Conservation (phyloP, 805 yeast species). For the Vanderwaltozyma tropicalis region DNA sequence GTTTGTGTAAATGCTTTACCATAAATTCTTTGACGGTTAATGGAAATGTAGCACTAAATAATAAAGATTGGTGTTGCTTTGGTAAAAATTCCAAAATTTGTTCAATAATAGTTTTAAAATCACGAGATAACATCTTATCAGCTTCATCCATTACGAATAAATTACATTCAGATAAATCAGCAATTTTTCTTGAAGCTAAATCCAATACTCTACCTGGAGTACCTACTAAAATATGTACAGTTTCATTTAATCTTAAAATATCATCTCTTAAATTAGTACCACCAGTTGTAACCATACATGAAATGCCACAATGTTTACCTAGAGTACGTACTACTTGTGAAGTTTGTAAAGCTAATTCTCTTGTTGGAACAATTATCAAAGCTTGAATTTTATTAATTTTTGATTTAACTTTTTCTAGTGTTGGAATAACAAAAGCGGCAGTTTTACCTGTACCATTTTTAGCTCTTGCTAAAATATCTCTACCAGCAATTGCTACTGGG, state of each 20-base stretch:
- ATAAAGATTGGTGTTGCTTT: slow-evolving; percentile 64
- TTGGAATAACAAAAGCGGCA: slow-evolving; percentile 92
- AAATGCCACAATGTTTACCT: slow-evolving; percentile 84
- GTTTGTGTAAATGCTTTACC: slow-evolving; percentile 81
- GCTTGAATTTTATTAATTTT: slow-evolving; percentile 80
- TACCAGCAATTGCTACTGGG: slow-evolving; percentile 89
- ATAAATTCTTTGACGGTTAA: slow-evolving; percentile 84
- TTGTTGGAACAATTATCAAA: slow-evolving; percentile 87
- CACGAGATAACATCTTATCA: slow-evolving; percentile 88
- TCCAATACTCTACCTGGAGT: slow-evolving; percentile 97
- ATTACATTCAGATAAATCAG: slow-evolving; percentile 78
- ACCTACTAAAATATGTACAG: slow-evolving; percentile 91
- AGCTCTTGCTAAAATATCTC: slow-evolving; percentile 94
- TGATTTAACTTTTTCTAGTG: slow-evolving; percentile 81
- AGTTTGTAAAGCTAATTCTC: slow-evolving; percentile 95
- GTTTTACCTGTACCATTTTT: slow-evolving; percentile 98
- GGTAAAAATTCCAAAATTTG: slow-evolving; percentile 81
- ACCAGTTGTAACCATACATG: slow-evolving; percentile 97
- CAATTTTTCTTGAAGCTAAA: slow-evolving; percentile 77
- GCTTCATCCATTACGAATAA: slow-evolving; percentile 98
- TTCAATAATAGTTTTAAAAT: slow-evolving; percentile 78
- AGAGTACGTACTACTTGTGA: slow-evolving; percentile 94
- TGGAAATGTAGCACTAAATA: slow-evolving; percentile 95
- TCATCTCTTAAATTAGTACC: slow-evolving; percentile 93
- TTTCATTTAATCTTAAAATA: slow-evolving; percentile 81